Evolutionary conservation across 495 filamentous ascomycete species (phyloP).

Genomic region (Evansstolkia leycettana): DNA sequence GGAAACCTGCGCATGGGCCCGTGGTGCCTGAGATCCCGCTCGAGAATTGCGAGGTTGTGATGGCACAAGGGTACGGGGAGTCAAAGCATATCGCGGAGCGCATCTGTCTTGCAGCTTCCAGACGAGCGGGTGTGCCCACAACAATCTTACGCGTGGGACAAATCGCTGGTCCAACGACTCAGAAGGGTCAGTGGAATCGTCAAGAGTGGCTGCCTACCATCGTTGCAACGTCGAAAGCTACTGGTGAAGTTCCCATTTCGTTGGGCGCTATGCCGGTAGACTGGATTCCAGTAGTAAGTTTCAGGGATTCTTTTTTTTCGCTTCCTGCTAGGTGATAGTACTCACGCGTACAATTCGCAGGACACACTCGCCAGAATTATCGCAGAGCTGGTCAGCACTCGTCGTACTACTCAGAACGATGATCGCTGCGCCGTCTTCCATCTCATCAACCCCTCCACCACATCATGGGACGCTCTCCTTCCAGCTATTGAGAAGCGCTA

Average conservation of each 20-base stretch:
- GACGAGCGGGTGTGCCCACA: conserved; percentile 24
- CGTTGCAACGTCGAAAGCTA: conserved; percentile 12
- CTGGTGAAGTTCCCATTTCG: conserved; percentile 4
- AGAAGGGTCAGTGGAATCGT: conserved; percentile 19
- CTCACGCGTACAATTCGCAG: conserved; percentile 1
- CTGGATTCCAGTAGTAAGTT: conserved; percentile 8
- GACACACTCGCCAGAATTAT: conserved; percentile 7
- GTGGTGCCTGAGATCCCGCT: conserved; percentile 33
- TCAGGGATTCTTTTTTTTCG: background rate
- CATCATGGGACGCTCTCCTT: conserved; percentile 9
- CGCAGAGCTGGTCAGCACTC: conserved; percentile 5
- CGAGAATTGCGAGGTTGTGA: conserved; percentile 16
- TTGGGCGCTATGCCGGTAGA: conserved; percentile 3
- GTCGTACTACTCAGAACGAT: background rate
- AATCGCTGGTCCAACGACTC: conserved; percentile 34
- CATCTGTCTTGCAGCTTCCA: conserved; percentile 34
- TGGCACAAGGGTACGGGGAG: conserved; percentile 38
- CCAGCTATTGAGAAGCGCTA: conserved; percentile 5
- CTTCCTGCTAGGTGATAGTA: background rate
- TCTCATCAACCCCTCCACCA: conserved; percentile 12
- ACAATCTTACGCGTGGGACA: conserved; percentile 46
- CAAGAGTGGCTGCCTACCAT: conserved; percentile 25
- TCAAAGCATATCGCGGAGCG: conserved; percentile 42
- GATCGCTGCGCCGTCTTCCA: conserved; percentile 10
- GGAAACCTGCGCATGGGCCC: conserved; percentile 15